Evolutionary conservation across 495 filamentous ascomycete genomes (phyloP).

Genomic region (Daldinia loculata): DNA sequence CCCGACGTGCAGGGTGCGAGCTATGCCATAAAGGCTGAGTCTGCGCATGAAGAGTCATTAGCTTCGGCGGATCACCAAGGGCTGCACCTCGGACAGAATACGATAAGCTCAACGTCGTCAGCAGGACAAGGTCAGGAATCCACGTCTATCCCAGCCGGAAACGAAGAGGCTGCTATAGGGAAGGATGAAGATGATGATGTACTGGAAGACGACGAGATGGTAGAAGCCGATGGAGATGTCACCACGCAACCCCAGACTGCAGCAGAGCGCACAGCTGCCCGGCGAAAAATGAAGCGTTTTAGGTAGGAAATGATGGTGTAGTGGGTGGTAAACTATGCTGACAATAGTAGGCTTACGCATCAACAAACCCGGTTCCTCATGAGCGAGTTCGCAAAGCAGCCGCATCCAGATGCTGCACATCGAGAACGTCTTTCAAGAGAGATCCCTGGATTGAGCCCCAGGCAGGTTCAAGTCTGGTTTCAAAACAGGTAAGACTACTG

Average conservation of each 20-base stretch:
- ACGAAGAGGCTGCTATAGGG: conserved; percentile 54
- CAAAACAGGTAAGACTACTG: conserved; percentile 81
- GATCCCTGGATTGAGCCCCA: conserved; percentile 90
- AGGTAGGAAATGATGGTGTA: conserved; percentile 64
- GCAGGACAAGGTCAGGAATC: conserved; percentile 49
- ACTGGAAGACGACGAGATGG: conserved; percentile 59
- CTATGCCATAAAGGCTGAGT: conserved; percentile 53
- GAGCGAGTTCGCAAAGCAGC: conserved; percentile 96
- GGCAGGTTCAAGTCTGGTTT: conserved; percentile 99
- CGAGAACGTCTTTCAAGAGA: conserved; percentile 88
- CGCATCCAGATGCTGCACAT: conserved; percentile 94
- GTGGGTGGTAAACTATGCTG: conserved; percentile 16
- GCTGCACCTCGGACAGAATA: conserved; percentile 52
- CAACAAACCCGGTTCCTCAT: conserved; percentile 96
- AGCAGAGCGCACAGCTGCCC: conserved; percentile 77
- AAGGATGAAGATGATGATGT: conserved; percentile 67
- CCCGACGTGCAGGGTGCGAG: conserved; percentile 48
- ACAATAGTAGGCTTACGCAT: conserved; percentile 78
- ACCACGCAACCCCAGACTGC: conserved; percentile 67
- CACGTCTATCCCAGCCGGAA: conserved; percentile 42
- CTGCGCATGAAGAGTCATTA: conserved; percentile 55
- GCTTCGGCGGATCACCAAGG: conserved; percentile 53
- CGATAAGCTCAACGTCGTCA: conserved; percentile 54
- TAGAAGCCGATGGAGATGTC: conserved; percentile 57
- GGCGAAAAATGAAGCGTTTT: conserved; percentile 95